phyloP scores from a whole-genome alignment of 2,329 filamentous ascomycete genomes.

The Claviceps arundinis region DNA sequence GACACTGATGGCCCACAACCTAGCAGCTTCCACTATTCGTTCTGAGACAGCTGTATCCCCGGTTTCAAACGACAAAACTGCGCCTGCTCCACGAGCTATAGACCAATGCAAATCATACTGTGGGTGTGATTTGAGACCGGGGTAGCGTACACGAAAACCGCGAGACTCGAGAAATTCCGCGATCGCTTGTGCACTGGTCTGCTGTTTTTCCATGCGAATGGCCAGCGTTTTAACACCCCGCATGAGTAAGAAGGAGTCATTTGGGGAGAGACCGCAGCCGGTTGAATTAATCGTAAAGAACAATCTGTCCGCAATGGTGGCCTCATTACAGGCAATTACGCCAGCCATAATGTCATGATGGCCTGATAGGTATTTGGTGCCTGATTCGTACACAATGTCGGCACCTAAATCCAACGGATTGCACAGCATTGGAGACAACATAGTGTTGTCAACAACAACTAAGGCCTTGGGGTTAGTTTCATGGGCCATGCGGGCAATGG shows the following conservation, averaged over 20 bases:
- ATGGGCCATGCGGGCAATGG: slow-evolving; percentile 66
- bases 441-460: slow-evolving; percentile 94
- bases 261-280: slow-evolving; percentile 84
- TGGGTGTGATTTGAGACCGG: slow-evolving; percentile 84
- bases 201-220: slow-evolving; percentile 98
- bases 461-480: slow-evolving; percentile 64
- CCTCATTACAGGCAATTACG: slow-evolving; percentile 82
- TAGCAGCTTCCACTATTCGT: slow-evolving; percentile 84
- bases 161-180: slow-evolving; percentile 82
- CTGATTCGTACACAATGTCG: slow-evolving; percentile 93
- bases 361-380: slow-evolving; percentile 93
- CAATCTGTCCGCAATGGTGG: slow-evolving; percentile 69
- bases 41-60: slow-evolving; percentile 74
- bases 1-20: slow-evolving; percentile 88
- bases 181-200: slow-evolving; percentile 79
- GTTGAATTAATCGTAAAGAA: slow-evolving; percentile 97
- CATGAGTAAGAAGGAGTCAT: slow-evolving; percentile 92
- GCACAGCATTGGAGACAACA: slow-evolving; percentile 88
- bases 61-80: slow-evolving; percentile 92
- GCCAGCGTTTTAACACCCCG: slow-evolving; percentile 92
- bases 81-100: slow-evolving; percentile 86
- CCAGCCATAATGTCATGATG: slow-evolving; percentile 99
- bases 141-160: slow-evolving; percentile 91
- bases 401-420: slow-evolving; percentile 91
- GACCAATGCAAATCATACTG: slow-evolving; percentile 95